Base-by-base conservation (phyloP, 345 rosid genomes). In the Zanthoxylum bungeanum region DNA sequence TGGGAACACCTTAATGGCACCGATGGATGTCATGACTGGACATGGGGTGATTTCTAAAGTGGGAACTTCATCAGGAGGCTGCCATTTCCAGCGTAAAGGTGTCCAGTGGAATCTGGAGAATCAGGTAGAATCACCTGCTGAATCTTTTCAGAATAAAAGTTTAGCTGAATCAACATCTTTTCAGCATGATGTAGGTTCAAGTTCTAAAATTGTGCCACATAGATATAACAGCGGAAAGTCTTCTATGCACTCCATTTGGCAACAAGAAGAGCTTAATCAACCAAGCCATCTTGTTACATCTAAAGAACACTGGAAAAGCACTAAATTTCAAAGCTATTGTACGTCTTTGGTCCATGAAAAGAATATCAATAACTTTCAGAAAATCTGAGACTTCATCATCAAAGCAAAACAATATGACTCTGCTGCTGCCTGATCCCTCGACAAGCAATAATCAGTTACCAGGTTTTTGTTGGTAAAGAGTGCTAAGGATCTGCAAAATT, bases 271-370 rank as follows among this genome's bases (percentile, higher is more conserved):
- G 46, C 50, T 14, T 33, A 61, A 68, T 72, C 77, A 47, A 74
- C 42, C 78, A 42, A 68, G 60, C 42, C 57, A 79, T 28, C 19
- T 50, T 65, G 60, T 70, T 39, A 61, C 53, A 59, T 57, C 80
- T n/a, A 75, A 75, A 58, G 84, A 75, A 25, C 66, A 66, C 28
- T 28, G 64, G 24, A 10, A 40, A 37, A 77, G 64, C 64, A 52
- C 71, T 7, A 77, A 37, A 64, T 60, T 53, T 65, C 60, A 55
- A 60, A 68, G 76, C 76, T 44, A 22, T 66, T 77, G 77, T 73
- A 76, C 75, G 5, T 71, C 67, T 67, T 81, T 79, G 63, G 33
- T 73, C 71, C 82, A 75, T 74, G 87, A 80, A 70, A 83, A 83
- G 81, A 82, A 77, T 70, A 73, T 77, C 17, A 74, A 66, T 10